Base-by-base conservation (phyloP, 352 stramenopile species). In the Phytophthora tubulina region DNA sequence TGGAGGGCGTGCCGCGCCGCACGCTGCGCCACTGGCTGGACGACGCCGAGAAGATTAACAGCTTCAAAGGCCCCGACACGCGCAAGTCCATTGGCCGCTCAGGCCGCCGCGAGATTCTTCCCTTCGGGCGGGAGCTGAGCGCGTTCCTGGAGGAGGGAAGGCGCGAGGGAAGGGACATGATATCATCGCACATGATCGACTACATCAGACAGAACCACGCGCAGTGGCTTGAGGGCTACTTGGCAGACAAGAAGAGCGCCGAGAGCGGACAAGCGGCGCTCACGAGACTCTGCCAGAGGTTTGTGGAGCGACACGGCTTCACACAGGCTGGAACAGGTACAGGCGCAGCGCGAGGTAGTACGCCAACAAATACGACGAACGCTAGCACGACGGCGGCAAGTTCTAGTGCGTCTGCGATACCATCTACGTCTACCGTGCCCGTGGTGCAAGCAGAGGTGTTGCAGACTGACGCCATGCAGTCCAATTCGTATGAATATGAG, bases 1-100 rank as follows among this genome's bases (percentile, higher is more conserved):
- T 72, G 45, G 76, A 83, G 42, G 76, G 76, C 15, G 56, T 83
- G 27, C 73, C 76, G 6, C 76, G 76, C 33, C 70, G 76, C 33
- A 83, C 76, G 42, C 55, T 83, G 32, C 76, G 76, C 35, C 76
- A 83, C 52, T 84, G 76, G 76, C 57, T 84, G 63, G 68, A 79
- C 11, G 76, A 81, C 50, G 76, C 76, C 49, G 76, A 84, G 46
- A 84, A 81, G 63, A 84, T 84, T 59, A 81, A 77, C 51, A 78
- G 63, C 64, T 84, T 78, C 36, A 66, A 74, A 6, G 76, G 76
- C 1, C 73, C 73, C 0, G 76, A 84, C 41, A 73, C 76, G 36
- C 66, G 76, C 39, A 84, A 81, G 55, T 81, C 76, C 44, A 84
- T 84, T 51, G 76, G 76, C 21, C 76, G 76, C 56, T 84, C 70